A percentile compares a stretch with the other conserved stretches of the same genome.
These are phyloP conservation scores for Curvularia eragrostidis DNA, from an alignment of 2,329 filamentous ascomycete species.

Conservation along the genomic window DNA sequence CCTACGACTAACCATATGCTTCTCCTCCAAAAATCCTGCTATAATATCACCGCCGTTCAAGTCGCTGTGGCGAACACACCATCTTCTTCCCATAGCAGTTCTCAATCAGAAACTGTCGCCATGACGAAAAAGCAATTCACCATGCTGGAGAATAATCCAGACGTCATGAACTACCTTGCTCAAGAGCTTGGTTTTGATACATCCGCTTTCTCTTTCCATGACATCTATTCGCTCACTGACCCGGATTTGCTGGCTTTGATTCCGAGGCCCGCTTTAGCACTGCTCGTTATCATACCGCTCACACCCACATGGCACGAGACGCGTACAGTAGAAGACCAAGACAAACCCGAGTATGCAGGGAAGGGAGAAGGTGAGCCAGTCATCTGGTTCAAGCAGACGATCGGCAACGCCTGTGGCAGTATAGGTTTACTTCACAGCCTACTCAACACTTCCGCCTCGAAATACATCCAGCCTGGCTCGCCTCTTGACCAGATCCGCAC, in stretches of 20 bases:
- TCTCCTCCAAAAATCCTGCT: neutral
- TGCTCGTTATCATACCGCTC: slow-evolving; percentile 61
- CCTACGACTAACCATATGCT: slow-evolving; percentile 4
- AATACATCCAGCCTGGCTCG: slow-evolving; percentile 54
- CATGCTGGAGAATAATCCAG: slow-evolving; percentile 60
- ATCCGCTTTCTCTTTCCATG: slow-evolving; percentile 57
- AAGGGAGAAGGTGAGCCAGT: slow-evolving; percentile 59
- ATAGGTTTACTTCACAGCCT: slow-evolving; percentile 64
- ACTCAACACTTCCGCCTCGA: slow-evolving; percentile 56
- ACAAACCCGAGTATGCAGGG: slow-evolving; percentile 54
- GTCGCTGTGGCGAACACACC: neutral
- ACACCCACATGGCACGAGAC: slow-evolving; percentile 48
- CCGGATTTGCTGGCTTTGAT: slow-evolving; percentile 57
- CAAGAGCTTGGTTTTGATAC: slow-evolving; percentile 57
- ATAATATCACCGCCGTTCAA: neutral
- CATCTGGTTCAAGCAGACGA: slow-evolving; percentile 66
- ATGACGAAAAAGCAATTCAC: slow-evolving; percentile 42
- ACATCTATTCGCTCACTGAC: slow-evolving; percentile 62
- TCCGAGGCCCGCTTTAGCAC: slow-evolving; percentile 60
- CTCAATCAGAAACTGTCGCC: neutral
- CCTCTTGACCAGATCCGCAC: slow-evolving; percentile 55
- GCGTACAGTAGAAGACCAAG: slow-evolving; percentile 53
- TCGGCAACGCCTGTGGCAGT: slow-evolving; percentile 64
- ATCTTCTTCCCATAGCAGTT: neutral
- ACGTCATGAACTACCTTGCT: slow-evolving; percentile 60